Evolutionary conservation across 1,284 basidiomycete species (phyloP).

Genomic region (Inonotus obliquus): DNA sequence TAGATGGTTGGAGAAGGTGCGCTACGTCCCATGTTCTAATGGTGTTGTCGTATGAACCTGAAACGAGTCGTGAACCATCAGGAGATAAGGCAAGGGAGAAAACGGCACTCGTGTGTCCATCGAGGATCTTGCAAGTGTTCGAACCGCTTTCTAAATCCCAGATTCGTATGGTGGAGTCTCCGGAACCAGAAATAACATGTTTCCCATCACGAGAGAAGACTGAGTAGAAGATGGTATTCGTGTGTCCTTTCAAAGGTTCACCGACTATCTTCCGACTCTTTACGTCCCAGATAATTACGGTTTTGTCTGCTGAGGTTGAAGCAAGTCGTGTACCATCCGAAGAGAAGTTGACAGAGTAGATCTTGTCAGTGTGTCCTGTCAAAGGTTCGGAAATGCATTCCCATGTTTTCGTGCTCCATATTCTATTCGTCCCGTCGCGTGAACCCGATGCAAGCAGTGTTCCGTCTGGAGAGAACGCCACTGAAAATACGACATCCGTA

Average conservation of each 20-base stretch:
- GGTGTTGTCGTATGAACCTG: neutral
- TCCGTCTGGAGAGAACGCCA: slow-evolving; percentile 3
- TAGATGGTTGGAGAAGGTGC: neutral
- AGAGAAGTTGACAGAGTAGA: neutral
- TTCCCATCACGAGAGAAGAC: neutral
- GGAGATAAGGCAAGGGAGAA: neutral
- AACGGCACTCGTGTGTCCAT: neutral
- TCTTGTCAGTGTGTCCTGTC: neutral
- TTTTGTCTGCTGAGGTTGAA: neutral
- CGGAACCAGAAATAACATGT: slow-evolving; percentile 12
- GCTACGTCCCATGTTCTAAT: slow-evolving; percentile 1
- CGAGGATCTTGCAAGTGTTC: neutral
- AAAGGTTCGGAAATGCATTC: neutral
- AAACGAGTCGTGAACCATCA: slow-evolving; percentile 1
- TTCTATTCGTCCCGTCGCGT: neutral
- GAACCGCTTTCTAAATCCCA: slow-evolving; percentile 16
- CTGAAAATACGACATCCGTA: neutral
- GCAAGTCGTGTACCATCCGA: neutral
- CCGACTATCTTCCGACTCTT: neutral
- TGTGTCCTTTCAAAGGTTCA: neutral
- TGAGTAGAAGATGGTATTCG: neutral
- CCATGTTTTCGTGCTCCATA: neutral
- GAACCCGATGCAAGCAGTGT: slow-evolving; percentile 1
- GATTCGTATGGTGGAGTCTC: slow-evolving; percentile 16
- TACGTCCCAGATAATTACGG: slow-evolving; percentile 1